A percentile compares a stretch with the other conserved stretches of the same genome.
Evolutionary conservation across 805 yeast genomes (phyloP).

Genomic region (Nakazawaea wyomingensis): DNA sequence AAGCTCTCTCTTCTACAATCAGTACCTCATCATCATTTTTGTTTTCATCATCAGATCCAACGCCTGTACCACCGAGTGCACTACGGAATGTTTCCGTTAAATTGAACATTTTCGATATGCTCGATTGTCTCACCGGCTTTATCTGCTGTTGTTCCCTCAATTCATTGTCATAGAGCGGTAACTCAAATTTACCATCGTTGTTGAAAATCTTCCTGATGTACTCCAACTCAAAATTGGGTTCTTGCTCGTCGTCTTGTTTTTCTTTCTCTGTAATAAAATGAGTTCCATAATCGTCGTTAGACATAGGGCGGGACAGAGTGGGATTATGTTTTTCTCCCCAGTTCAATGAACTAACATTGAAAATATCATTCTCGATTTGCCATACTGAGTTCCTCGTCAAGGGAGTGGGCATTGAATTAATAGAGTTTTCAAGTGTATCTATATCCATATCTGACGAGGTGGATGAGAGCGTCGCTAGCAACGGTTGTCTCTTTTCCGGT

Average conservation of each 20-base stretch:
- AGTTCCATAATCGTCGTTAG: constrained; percentile 10
- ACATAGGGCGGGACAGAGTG: not conserved
- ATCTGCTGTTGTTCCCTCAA: not conserved
- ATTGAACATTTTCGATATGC: not conserved
- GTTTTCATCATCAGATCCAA: not conserved
- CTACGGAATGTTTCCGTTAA: constrained; percentile 5
- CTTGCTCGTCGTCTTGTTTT: not conserved
- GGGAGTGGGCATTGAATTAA: not conserved
- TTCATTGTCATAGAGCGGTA: constrained; percentile 2
- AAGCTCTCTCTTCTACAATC: too few relatives aligned
- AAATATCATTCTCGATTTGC: not conserved
- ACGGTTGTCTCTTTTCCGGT: not conserved
- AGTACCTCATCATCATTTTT: too few relatives aligned
- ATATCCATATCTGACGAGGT: not conserved
- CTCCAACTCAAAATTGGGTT: constrained; percentile 12
- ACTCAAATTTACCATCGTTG: constrained; percentile 9
- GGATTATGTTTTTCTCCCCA: constrained; percentile 2
- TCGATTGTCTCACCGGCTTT: not conserved
- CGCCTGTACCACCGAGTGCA: constrained; percentile 3
- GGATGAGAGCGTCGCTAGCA: not conserved
- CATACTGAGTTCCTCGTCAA: not conserved
- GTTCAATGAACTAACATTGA: constrained; percentile 9
- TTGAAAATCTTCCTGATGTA: constrained; percentile 12
- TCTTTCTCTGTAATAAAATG: constrained; percentile 6
- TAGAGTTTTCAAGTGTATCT: not conserved